phyloP scores from a whole-genome alignment of 768 basidiomycete species.

The Serendipita indica region DNA sequence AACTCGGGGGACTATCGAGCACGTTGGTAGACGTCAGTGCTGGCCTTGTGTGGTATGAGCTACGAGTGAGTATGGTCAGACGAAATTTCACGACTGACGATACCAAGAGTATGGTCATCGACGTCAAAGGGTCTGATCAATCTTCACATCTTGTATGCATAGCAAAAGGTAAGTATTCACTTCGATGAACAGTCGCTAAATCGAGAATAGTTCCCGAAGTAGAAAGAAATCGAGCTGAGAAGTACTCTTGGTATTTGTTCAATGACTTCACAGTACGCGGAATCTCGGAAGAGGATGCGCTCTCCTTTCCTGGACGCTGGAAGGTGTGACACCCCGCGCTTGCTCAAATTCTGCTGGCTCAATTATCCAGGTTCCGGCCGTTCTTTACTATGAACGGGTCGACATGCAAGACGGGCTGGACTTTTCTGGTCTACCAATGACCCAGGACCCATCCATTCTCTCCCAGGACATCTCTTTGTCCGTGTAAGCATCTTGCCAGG shows the following conservation, averaged over 20 bases:
- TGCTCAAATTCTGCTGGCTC: constrained; percentile 14
- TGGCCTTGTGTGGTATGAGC: constrained; percentile 41
- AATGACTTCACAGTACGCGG: constrained; percentile 89
- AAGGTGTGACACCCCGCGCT: constrained; percentile 46
- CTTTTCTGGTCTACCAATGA: constrained; percentile 45
- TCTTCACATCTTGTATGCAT: constrained; percentile 79
- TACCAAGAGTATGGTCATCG: constrained; percentile 60
- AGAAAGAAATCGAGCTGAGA: constrained; percentile 27
- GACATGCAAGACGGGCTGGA: constrained; percentile 47
- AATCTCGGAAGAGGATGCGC: constrained; percentile 70
- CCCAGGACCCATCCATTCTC: constrained; percentile 59
- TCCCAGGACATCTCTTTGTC: constrained; percentile 82
- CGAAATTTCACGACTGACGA: too few relatives aligned
- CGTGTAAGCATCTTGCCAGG: constrained; percentile 33
- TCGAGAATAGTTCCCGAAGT: constrained; percentile 50
- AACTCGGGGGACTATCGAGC: constrained; percentile 41
- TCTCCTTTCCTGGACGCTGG: constrained; percentile 81
- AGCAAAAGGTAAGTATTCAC: constrained; percentile 46
- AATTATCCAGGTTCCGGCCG: constrained; percentile 51
- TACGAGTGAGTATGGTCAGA: constrained; percentile 40
- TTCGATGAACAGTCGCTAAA: neutral
- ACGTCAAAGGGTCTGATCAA: constrained; percentile 56
- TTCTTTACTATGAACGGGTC: constrained; percentile 76
- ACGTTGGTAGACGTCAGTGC: constrained; percentile 43
- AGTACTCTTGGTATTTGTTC: constrained; percentile 80